Evolutionary conservation across 139 green algal genomes (phyloP).

Genomic region (Mesotaenium endlicherianum): DNA sequence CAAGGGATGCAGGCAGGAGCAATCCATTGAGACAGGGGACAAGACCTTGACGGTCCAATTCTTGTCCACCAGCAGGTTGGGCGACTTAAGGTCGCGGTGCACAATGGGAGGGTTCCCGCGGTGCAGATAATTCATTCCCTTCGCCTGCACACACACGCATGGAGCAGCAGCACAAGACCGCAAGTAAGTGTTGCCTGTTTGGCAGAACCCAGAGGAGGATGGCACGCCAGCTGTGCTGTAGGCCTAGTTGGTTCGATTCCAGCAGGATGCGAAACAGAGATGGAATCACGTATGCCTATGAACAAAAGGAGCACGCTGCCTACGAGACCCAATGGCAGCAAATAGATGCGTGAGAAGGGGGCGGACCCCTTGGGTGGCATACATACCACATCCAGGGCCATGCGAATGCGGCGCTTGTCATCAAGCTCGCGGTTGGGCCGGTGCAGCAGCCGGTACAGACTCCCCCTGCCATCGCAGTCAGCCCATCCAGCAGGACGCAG

Average conservation of each 20-base stretch:
- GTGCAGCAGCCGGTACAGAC: constrained; percentile 27
- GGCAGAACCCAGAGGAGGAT: too few species aligned
- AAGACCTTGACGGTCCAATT: constrained; percentile 82
- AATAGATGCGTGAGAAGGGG: neutral
- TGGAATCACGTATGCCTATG: too few species aligned
- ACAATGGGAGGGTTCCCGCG: constrained; percentile 69
- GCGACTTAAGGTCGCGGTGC: constrained; percentile 79
- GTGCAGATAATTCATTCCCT: constrained; percentile 74
- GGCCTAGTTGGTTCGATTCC: too few species aligned
- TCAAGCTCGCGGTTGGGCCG: neutral
- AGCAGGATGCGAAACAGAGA: too few species aligned
- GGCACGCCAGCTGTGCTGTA: too few species aligned
- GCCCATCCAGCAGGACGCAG: too few species aligned
- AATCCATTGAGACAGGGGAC: neutral
- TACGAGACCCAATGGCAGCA: neutral
- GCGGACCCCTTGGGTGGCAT: too few species aligned
- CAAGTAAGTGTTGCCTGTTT: too few species aligned
- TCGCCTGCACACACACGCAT: constrained; percentile 2
- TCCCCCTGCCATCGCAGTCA: constrained; percentile 3
- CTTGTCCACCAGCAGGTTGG: constrained; percentile 76
- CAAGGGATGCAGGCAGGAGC: too few species aligned
- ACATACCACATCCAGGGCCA: constrained; percentile 34
- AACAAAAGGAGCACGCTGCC: too few species aligned
- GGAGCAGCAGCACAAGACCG: too few species aligned
- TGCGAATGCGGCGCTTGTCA: constrained; percentile 9